Percentiles rank a stretch among this genome's conserved stretches.
phyloP scores from a whole-genome alignment of 495 filamentous ascomycete species.

The Aspergillus wentii region DNA sequence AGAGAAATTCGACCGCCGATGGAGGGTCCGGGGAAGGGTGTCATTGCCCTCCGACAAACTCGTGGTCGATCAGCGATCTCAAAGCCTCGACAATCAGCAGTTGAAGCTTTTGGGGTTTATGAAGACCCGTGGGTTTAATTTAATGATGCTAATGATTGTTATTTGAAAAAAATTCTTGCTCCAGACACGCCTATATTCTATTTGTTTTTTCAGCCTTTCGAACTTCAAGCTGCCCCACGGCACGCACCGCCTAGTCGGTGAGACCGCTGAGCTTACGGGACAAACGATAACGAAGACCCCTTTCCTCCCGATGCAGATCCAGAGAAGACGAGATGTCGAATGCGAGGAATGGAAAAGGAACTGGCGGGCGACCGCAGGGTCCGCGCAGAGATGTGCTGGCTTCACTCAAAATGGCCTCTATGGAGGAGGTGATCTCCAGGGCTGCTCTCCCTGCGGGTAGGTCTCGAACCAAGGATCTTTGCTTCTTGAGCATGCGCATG shows the following conservation, averaged over 20 bases:
- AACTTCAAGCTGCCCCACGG: constrained; percentile 6
- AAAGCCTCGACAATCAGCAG: no score
- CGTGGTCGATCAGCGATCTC: no score
- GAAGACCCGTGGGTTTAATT: no score
- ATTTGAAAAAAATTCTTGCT: no score
- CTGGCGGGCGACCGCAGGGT: constrained; percentile 41
- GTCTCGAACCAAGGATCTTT: constrained; percentile 14
- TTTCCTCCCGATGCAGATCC: constrained; percentile 27
- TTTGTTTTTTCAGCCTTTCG: not conserved
- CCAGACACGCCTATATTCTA: no score
- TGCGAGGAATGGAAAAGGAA: constrained; percentile 55
- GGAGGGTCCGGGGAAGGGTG: constrained; percentile 10
- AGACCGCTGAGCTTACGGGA: constrained; percentile 5
- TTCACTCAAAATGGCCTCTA: constrained; percentile 66
- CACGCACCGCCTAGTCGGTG: constrained; percentile 5
- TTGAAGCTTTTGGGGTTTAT: no score
- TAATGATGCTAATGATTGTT: constrained; percentile 2
- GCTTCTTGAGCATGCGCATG: no score
- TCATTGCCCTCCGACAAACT: no score
- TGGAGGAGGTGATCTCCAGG: constrained; percentile 70
- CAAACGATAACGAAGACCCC: no score
- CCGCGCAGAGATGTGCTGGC: constrained; percentile 62
- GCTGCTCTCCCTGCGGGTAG: constrained; percentile 75
- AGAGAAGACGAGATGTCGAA: constrained; percentile 48
- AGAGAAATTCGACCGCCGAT: constrained; percentile 12